These are phyloP conservation scores for Dalechampia spathulata DNA, from an alignment of 441 rosid species.

Conservation along the genomic window DNA sequence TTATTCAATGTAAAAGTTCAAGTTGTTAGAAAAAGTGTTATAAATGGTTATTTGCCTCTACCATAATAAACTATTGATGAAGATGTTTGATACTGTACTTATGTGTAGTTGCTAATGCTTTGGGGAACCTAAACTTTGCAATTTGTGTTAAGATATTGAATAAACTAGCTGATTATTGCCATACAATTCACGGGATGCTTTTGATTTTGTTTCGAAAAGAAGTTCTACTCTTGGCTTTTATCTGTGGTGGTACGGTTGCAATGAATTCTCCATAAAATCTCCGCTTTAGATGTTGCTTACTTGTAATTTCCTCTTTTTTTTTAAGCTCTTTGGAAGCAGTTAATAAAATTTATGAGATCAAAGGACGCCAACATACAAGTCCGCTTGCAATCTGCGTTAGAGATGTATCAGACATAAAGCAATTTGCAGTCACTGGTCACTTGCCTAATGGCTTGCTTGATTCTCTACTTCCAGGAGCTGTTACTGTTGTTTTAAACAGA, in stretches of 20 bases:
- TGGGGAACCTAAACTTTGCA: not conserved
- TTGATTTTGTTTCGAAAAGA: too few species aligned
- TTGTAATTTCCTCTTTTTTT: slow-evolving; percentile 5
- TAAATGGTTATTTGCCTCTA: too few species aligned
- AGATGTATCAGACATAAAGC: slow-evolving; percentile 64
- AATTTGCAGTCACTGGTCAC: slow-evolving; percentile 64
- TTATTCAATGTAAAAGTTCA: too few species aligned
- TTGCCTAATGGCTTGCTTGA: slow-evolving; percentile 71
- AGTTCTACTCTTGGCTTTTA: too few species aligned
- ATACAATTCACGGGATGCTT: not conserved
- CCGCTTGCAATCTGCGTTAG: slow-evolving; percentile 89
- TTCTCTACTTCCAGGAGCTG: slow-evolving; percentile 83
- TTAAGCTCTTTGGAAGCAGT: slow-evolving; percentile 68
- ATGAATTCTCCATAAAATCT: not conserved
- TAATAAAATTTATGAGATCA: slow-evolving; percentile 75
- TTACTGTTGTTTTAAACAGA: slow-evolving; percentile 67
- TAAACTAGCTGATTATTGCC: not conserved
- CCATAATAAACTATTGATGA: too few species aligned
- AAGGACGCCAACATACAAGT: slow-evolving; percentile 78
- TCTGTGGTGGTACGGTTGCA: too few species aligned
- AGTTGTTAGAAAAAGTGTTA: too few species aligned
- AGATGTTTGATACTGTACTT: too few species aligned
- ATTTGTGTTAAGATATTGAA: not conserved
- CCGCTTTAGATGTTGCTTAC: not conserved
- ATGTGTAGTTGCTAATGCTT: too few species aligned